Evolutionary conservation across 108 stramenopile species (phyloP), one percentile per base, ranked within the genome.

Genomic region (Aurantiochytrium sp.): DNA sequence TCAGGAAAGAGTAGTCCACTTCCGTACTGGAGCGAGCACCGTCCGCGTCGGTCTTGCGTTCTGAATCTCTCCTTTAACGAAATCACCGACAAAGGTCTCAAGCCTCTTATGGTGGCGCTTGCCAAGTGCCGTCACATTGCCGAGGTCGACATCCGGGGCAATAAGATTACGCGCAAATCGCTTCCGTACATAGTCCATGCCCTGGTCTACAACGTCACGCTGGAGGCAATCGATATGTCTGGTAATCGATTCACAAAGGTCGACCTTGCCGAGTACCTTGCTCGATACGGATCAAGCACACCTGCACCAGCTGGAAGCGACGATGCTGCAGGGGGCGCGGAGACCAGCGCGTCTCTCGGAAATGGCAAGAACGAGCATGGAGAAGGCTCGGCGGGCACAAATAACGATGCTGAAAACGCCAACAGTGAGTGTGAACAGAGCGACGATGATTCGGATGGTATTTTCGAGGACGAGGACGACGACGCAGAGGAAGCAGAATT

Each of bases 81-180:
- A 35, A 83, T 83, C 51, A 83, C 76, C 19, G 76, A 83, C 28
- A 83, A 83, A 3, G 76, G 76, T 6, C 25, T 83, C 49, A 83
- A 53, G 49, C 51, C 76, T 35, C 51, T 83, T 12, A 53, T 53
- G 45, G 76, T 83, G 45, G 76, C 76, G 76, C 49, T 83, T 43
- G 76, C 76, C 19, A 83, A 83, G 23, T 83, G 76, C 51, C 44
- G 51, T 18, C 45, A 83, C 51, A 83, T 83, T 45, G 49, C 76
- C 51, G 76, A 83, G 51, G 51, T 83, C n/a, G 76, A 83, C 51
- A n/a, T 83, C 25, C 76, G 76, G 45, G 76, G 76, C 76, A 83
- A 83, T 45, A 43, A 23, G 6, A 35, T 83, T 16, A 53, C 76
- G 14, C 19, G 51, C 8, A 83, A 83, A 45, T 47, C 76, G 51